These are phyloP conservation scores for Cordia subcordata DNA, from an alignment of 257 asterid species.

Conservation along the genomic window DNA sequence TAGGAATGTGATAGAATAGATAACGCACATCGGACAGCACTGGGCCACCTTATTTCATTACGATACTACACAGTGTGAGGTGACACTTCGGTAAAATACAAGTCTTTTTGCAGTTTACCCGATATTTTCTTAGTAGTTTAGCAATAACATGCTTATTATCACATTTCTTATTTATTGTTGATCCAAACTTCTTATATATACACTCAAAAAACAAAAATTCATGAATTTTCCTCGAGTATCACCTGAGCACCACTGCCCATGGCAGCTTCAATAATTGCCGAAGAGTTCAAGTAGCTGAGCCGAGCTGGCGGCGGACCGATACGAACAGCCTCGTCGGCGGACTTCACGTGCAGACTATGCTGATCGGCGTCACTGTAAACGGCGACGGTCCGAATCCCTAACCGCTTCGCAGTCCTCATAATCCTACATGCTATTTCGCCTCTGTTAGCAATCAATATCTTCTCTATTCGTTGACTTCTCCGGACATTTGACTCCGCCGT, in stretches of 20 bases:
- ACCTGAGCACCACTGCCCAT: conserved; percentile 82
- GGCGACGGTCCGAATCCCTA: conserved; percentile 87
- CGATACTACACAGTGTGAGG: too few relatives aligned
- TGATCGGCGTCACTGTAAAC: conserved; percentile 89
- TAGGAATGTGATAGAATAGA: too few relatives aligned
- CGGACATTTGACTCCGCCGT: conserved; percentile 22
- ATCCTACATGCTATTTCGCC: conserved; percentile 98
- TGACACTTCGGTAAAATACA: too few relatives aligned
- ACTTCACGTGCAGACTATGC: conserved; percentile 72
- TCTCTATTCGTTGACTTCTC: conserved; percentile 44
- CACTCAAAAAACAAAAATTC: background rate
- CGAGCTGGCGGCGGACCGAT: conserved; percentile 96
- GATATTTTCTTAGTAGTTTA: too few relatives aligned
- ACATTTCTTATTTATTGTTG: too few relatives aligned
- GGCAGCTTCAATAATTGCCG: conserved; percentile 76
- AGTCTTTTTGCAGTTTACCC: too few relatives aligned
- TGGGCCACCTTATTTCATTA: too few relatives aligned
- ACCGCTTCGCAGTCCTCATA: conserved; percentile 65
- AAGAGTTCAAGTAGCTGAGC: conserved; percentile 75
- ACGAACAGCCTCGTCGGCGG: conserved; percentile 89
- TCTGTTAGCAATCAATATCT: conserved; percentile 80
- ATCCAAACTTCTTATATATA: too few relatives aligned
- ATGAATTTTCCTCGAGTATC: too few relatives aligned
- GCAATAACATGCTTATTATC: too few relatives aligned
- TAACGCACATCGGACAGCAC: too few relatives aligned